Percentiles rank a stretch among this genome's conserved stretches.
These are phyloP conservation scores for Aspergillus transmontanensis DNA, from an alignment of 2,329 filamentous ascomycete genomes.

Conservation along the genomic window DNA sequence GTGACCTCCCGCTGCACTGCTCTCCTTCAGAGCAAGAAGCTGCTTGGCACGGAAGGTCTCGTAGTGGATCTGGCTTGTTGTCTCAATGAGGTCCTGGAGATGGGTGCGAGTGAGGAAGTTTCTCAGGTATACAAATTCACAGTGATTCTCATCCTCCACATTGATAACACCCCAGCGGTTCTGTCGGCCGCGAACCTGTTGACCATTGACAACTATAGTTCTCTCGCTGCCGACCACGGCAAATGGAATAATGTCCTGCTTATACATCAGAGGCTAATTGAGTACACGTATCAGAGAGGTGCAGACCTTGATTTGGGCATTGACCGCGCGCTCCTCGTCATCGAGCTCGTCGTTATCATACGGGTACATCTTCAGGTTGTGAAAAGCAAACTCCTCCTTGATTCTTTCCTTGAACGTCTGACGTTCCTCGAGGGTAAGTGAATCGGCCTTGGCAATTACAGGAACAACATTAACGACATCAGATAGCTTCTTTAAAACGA, in stretches of 20 bases:
- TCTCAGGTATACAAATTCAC: constrained; percentile 97
- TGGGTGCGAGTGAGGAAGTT: constrained; percentile 99
- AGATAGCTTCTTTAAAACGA: constrained; percentile 98
- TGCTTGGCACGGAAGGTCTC: constrained; percentile 99
- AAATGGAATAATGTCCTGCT: constrained; percentile 87
- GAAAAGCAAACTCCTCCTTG: constrained; percentile 99
- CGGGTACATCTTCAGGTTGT: constrained; percentile 99
- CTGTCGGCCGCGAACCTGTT: constrained; percentile 95
- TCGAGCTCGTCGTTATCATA: constrained; percentile 99
- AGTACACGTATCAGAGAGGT: constrained; percentile 36
- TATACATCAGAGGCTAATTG: constrained; percentile 21
- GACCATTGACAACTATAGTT: constrained; percentile 94
- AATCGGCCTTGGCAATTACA: constrained; percentile 98
- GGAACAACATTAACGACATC: constrained; percentile 99
- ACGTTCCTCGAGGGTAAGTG: constrained; percentile 92
- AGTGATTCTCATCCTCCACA: constrained; percentile 98
- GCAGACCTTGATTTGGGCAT: constrained; percentile 90
- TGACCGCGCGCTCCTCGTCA: constrained; percentile 90
- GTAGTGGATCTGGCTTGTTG: constrained; percentile 99
- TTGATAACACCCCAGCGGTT: constrained; percentile 99
- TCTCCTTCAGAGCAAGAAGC: constrained; percentile 95
- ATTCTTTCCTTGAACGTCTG: constrained; percentile 97
- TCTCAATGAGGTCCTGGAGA: constrained; percentile 98
- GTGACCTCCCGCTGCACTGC: constrained; percentile 77
- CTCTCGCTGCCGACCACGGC: constrained; percentile 98